Evolutionary conservation across 768 basidiomycete genomes (phyloP).

Genomic region (Tulasnella sp.): DNA sequence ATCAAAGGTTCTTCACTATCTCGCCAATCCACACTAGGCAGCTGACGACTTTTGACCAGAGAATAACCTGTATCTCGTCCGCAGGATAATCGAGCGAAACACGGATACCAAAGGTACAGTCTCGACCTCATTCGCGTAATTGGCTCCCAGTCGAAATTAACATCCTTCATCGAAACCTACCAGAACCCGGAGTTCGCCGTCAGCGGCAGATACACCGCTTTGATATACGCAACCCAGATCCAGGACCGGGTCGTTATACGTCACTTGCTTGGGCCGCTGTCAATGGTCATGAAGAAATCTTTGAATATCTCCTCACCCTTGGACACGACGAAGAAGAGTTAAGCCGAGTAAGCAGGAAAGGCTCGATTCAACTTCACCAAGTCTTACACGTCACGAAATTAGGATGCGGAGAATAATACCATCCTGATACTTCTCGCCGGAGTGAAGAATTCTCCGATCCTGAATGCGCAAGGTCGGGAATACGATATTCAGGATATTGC

Average conservation of each 20-base stretch:
- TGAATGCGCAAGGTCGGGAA: conserved; percentile 38
- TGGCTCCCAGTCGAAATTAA: neutral
- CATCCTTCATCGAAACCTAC: neutral
- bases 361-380: conserved; percentile 7
- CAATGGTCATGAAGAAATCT: conserved; percentile 82
- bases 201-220: conserved; percentile 32
- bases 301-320: conserved; percentile 73
- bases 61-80: conserved; percentile 89
- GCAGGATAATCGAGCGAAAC: conserved; percentile 54
- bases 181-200: neutral
- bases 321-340: conserved; percentile 93
- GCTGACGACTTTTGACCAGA: conserved; percentile 36
- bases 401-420: conserved; percentile 92
- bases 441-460: conserved; percentile 38
- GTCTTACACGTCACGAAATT: neutral
- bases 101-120: conserved; percentile 2
- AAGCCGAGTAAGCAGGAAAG: conserved; percentile 53
- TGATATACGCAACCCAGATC: conserved; percentile 87
- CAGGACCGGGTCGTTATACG: conserved; percentile 61
- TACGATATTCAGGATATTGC: conserved; percentile 59
- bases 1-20: conserved; percentile 13
- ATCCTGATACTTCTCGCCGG: conserved; percentile 90
- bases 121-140: neutral
- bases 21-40: neutral
- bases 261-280: conserved; percentile 88